phyloP scores from a whole-genome alignment of 75 land plant genomes.

The Azolla pinnata region DNA sequence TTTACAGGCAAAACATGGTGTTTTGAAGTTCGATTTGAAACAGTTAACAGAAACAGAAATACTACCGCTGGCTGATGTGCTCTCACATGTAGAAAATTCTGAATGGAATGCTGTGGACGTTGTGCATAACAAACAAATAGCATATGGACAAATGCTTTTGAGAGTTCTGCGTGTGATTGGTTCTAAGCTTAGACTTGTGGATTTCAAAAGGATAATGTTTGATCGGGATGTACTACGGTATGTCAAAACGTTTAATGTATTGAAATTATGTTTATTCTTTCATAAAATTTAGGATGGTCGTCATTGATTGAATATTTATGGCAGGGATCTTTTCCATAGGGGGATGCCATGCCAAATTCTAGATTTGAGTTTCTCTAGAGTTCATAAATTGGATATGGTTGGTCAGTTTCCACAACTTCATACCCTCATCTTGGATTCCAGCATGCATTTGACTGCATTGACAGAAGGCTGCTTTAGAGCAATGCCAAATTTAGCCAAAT shows the following conservation, averaged over 20 bases:
- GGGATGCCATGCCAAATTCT: slow-evolving; percentile 52
- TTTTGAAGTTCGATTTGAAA: slow-evolving; percentile 39
- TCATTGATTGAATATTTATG: slow-evolving; percentile 2
- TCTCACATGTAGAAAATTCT: slow-evolving; percentile 26
- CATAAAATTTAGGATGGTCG: neutral
- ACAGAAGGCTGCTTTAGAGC: slow-evolving; percentile 55
- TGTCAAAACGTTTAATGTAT: slow-evolving; percentile 3
- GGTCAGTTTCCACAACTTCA: slow-evolving; percentile 53
- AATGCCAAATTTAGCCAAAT: slow-evolving; percentile 57
- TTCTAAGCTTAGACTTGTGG: slow-evolving; percentile 45
- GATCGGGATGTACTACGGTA: slow-evolving; percentile 53
- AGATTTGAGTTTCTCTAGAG: slow-evolving; percentile 42
- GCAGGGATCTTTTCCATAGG: slow-evolving; percentile 53
- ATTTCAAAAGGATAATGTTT: slow-evolving; percentile 39
- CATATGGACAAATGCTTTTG: slow-evolving; percentile 38
- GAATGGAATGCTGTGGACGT: slow-evolving; percentile 68
- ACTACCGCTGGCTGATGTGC: slow-evolving; percentile 36
- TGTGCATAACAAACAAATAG: slow-evolving; percentile 14
- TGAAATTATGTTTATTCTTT: neutral
- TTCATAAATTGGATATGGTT: slow-evolving; percentile 50
- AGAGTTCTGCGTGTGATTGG: slow-evolving; percentile 36
- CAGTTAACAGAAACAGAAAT: slow-evolving; percentile 42
- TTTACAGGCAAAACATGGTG: slow-evolving; percentile 9
- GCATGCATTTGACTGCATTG: slow-evolving; percentile 41
- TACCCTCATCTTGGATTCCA: slow-evolving; percentile 58